Evolutionary conservation across 345 rosid species (phyloP), one percentile per base, ranked within the genome.

Genomic region (Aquilaria malaccensis): DNA sequence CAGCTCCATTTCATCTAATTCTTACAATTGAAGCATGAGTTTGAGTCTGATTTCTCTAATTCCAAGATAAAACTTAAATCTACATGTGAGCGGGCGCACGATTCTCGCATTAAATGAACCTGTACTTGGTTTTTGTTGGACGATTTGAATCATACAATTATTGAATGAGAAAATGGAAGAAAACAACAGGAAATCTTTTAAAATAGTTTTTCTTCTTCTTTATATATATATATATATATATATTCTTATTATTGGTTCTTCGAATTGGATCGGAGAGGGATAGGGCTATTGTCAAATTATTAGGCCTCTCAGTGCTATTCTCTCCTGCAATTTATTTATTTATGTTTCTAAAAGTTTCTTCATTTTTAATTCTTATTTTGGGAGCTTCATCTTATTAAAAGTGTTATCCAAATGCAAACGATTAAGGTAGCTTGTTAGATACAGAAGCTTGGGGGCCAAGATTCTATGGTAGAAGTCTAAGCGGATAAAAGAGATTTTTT

Each of bases 61-160:
- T 53, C 31, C 0, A 33, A 15, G 30, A 2, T 53, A 2, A 53
- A 65, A 59, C 14, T 54, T 29, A 80, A 68, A 51, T 63, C 14
- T 67, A 72, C 64, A 80, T 78, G 85, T 56, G 71, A 71, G 61
- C 83, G 84, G 71, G 80, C 85, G 81, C 81, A 76, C 78, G 80
- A 62, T 60, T 87, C 85, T 79, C 82, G 96, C 97, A 93, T 89
- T 91, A 85, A 89, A 56, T 68, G 67, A 66, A 64, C 52, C 53
- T 30, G 57, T 57, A 48, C 46, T 33, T 57, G 22, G 0, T 22
- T 22, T 22, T 0, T 55, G 13, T 37, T 58, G 54, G 31, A 33
- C 29, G 59, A 55, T 13, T 22, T 62, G 58, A 66, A 62, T 60
- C 77, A 70, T 73, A 60, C 63, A 66, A 60, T 13, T 45, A 55